Evolutionary conservation across 805 yeast genomes (phyloP), one percentile per base, ranked within the genome.

Genomic region (Barnettozyma populi): DNA sequence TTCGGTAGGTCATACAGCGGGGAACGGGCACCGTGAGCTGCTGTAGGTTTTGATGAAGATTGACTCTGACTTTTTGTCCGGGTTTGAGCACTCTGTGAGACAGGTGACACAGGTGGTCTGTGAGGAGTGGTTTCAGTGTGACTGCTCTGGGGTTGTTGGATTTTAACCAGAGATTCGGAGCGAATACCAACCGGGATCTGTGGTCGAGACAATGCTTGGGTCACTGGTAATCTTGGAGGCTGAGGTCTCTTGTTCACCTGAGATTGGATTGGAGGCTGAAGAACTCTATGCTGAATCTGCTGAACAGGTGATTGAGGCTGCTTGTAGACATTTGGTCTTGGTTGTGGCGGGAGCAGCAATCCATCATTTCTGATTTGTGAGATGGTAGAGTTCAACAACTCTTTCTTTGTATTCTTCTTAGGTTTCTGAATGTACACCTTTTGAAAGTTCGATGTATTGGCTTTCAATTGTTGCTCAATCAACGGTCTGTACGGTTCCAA

Each of bases 401-500:
- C 59, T 32, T 58, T 52, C 48, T 58, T 61, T 10, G 50, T 54
- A 13, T 59, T 47, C 16, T 57, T 49, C 20, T 59, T 47, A 7
- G 62, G 60, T 13, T 51, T 39, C 38, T 57, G 58, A 43, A 55
- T 56, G n/a, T 52, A 40, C 13, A 56, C 41, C 42, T 52, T 55
- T 16, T 46, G 50, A 25, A 53, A 41, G 16, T 53, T 53, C 11
- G 47, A 41, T 0, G 46, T 48, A 16, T 52, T 53, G 38, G 57
- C 52, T 16, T 54, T 52, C 23, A 56, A 48, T 23, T 49, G 53
- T 23, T 60, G 62, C 50, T 68, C 66, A 5, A 63, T 37, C 32
- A 65, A 61, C 48, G 65, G 74, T 51, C 80, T 80, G 59, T 81
- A 85, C 1, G 89, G 82, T 46, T 82, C 84, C 38, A 88, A 60